Evolutionary conservation across 352 stramenopile genomes (phyloP).

Genomic region (Pythium biforme): DNA sequence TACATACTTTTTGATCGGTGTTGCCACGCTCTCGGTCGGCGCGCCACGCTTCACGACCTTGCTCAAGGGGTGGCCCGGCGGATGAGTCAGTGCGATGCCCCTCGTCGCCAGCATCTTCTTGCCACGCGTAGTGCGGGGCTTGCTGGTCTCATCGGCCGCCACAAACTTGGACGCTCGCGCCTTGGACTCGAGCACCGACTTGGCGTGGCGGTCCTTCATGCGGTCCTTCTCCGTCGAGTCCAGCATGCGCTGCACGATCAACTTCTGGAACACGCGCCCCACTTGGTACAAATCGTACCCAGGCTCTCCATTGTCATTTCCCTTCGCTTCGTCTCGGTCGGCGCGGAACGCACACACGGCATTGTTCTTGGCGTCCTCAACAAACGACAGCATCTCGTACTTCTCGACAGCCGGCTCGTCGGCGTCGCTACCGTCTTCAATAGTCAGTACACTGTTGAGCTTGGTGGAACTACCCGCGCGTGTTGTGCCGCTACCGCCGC

Average conservation of each 20-base stretch:
- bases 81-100: background rate
- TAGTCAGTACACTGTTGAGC: slow-evolving; percentile 49
- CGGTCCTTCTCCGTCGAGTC: slow-evolving; percentile 74
- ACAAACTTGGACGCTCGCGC: slow-evolving; percentile 68
- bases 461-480: slow-evolving; percentile 23
- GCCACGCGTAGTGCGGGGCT: background rate
- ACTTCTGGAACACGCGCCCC: slow-evolving; percentile 71
- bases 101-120: background rate
- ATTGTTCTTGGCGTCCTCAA: slow-evolving; percentile 65
- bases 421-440: slow-evolving; percentile 24
- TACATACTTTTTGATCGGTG: slow-evolving; percentile 5
- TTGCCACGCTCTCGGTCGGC: background rate
- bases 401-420: slow-evolving; percentile 24
- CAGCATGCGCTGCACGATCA: slow-evolving; percentile 77
- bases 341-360: slow-evolving; percentile 58
- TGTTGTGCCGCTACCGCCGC: slow-evolving; percentile 25
- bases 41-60: background rate
- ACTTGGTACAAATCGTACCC: slow-evolving; percentile 59
- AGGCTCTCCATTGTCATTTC: background rate
- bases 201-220: slow-evolving; percentile 79
- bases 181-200: slow-evolving; percentile 71
- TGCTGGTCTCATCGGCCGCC: slow-evolving; percentile 16
- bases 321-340: too few relatives aligned
- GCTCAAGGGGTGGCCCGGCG: background rate
- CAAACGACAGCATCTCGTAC: slow-evolving; percentile 81